Percentiles rank a stretch among this genome's conserved stretches.
Evolutionary conservation across 2,329 filamentous ascomycete species (phyloP).

Genomic region (Nemania sp.): DNA sequence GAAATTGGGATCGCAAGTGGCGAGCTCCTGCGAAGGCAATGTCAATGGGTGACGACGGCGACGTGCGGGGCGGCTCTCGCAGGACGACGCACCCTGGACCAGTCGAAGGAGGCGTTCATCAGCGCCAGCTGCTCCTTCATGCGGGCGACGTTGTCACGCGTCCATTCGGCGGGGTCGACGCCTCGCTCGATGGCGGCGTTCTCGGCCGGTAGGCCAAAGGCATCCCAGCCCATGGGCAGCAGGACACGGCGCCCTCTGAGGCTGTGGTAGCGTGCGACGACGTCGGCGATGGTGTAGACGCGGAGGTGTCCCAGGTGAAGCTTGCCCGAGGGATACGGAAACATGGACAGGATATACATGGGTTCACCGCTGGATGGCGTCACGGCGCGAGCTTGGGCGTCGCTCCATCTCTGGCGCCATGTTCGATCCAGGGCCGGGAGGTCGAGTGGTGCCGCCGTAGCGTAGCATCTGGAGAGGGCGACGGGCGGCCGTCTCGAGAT

Average conservation of each 20-base stretch:
- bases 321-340: slow-evolving; percentile 86
- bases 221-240: slow-evolving; percentile 94
- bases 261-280: slow-evolving; percentile 74
- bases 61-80: slow-evolving; percentile 13
- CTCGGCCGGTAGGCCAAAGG: slow-evolving; percentile 87
- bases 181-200: slow-evolving; percentile 87
- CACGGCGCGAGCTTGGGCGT: slow-evolving; percentile 11
- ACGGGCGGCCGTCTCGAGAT: slow-evolving; percentile 4
- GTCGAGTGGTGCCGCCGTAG: slow-evolving; percentile 44
- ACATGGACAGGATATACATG: slow-evolving; percentile 85
- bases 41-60: slow-evolving; percentile 13
- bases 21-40: slow-evolving; percentile 65
- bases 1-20: slow-evolving; percentile 82
- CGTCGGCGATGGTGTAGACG: slow-evolving; percentile 90
- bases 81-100: slow-evolving; percentile 69
- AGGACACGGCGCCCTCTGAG: slow-evolving; percentile 77
- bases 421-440: slow-evolving; percentile 54
- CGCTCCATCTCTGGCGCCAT: slow-evolving; percentile 55
- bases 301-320: slow-evolving; percentile 86
- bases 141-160: slow-evolving; percentile 74
- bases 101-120: slow-evolving; percentile 85
- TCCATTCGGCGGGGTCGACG: slow-evolving; percentile 79
- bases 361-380: slow-evolving; percentile 29
- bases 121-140: slow-evolving; percentile 82
- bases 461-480: slow-evolving; percentile 26